phyloP scores from a whole-genome alignment of 2,329 filamentous ascomycete species.

The Phialocephala subalpina region DNA sequence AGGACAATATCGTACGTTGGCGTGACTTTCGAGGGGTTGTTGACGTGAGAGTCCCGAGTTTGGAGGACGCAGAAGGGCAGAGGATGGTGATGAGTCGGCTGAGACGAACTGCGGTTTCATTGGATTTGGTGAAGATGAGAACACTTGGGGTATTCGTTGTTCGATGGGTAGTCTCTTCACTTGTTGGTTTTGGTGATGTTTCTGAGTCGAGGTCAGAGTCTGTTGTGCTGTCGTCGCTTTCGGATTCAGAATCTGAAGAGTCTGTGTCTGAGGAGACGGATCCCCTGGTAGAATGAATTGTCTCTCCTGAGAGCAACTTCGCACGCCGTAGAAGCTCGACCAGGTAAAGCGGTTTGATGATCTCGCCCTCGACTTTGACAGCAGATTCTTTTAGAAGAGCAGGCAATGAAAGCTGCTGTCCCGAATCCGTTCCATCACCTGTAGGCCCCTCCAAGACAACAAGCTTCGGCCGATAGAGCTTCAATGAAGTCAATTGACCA shows the following conservation, averaged over 20 bases:
- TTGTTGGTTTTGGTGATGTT: neutral
- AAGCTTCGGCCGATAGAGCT: conserved; percentile 76
- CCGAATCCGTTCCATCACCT: conserved; percentile 40
- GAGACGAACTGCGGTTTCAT: conserved; percentile 87
- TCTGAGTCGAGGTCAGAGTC: conserved; percentile 22
- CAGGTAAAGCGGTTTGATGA: conserved; percentile 85
- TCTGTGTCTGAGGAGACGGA: conserved; percentile 39
- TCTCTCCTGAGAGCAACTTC: conserved; percentile 50
- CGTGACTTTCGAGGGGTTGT: conserved; percentile 77
- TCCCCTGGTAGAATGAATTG: conserved; percentile 43
- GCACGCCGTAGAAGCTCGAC: conserved; percentile 73
- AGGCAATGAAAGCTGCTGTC: conserved; percentile 64
- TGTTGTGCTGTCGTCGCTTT: conserved; percentile 7
- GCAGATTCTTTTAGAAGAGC: conserved; percentile 68
- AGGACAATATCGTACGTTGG: conserved; percentile 72
- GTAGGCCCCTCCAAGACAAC: conserved; percentile 71
- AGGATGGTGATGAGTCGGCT: conserved; percentile 78
- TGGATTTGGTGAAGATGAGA: conserved; percentile 90
- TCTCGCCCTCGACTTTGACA: conserved; percentile 72
- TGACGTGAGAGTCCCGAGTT: conserved; percentile 77
- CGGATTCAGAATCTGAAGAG: conserved; percentile 32
- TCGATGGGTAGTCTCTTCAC: neutral
- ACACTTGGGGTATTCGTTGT: conserved; percentile 49
- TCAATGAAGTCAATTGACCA: conserved; percentile 78
- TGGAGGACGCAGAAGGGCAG: conserved; percentile 61